Evolutionary conservation across 495 filamentous ascomycete genomes (phyloP), one percentile per base, ranked within the genome.

Genomic region (Hyaloscypha finlandica): DNA sequence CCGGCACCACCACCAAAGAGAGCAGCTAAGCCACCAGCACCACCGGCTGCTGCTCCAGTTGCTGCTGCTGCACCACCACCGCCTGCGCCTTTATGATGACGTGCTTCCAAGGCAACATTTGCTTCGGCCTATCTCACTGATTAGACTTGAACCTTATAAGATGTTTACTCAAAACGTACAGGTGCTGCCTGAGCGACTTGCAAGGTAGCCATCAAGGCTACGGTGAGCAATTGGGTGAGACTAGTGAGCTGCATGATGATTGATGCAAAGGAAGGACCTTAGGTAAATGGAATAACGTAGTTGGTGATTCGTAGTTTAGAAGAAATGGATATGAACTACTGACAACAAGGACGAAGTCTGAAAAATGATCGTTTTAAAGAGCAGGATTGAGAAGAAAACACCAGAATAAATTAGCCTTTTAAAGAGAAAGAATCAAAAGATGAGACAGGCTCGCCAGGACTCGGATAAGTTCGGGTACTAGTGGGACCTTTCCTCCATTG

Each of bases 161-260:
- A 63, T 61, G 25, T 58, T 29, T 3, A 32, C 22, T n/a, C 32
- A 37, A 59, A 59, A 37, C 57, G 30, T 59, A 59, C 57, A 20
- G 57, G 57, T 8, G 32, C 57, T 12, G 57, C 60, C 60, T 51
- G 60, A 48, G 37, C 39, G 22, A 25, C 22, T 56, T 25, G 53
- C 53, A 30, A 14, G 42, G 11, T 30, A 16, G 22, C 53, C 53
- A 56, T 42, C 59, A 61, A 61, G 32, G 32, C 59, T 14, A 61
- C 20, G 37, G 35, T 22, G 9, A 61, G 25, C 0, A 61, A 42
- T 61, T 61, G 59, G 42, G 59, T 39, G 22, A 61, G 19, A 42
- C 33, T 61, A 16, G 59, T 61, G 59, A 61, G 29, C 22, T 45
- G 59, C 59, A 61, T 61, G 59, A 61, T 61, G 59, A 61, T 32